Percentiles rank a stretch among this genome's conserved stretches.
These are phyloP conservation scores for Solidago caesia DNA, from an alignment of 129 eudicot genomes.

Conservation along the genomic window DNA sequence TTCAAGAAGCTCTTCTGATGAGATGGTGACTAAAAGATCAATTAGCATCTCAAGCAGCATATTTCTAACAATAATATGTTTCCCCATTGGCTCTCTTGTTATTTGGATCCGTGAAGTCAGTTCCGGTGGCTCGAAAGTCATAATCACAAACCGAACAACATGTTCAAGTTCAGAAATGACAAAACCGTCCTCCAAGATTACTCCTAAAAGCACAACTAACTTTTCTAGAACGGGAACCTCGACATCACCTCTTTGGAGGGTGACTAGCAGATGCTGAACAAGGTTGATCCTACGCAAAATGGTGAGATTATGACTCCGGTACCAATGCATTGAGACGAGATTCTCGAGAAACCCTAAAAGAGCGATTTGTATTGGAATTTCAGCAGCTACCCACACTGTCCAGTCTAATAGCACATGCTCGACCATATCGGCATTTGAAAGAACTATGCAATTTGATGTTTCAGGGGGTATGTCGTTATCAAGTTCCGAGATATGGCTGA, in stretches of 20 bases:
- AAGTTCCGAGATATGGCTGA: conserved; percentile 83
- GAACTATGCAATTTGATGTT: conserved; percentile 90
- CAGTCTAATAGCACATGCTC: conserved; percentile 96
- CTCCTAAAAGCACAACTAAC: conserved; percentile 84
- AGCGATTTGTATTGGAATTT: conserved; percentile 80
- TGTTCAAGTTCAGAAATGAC: conserved; percentile 85
- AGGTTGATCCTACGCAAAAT: conserved; percentile 89
- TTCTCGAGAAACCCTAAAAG: conserved; percentile 89
- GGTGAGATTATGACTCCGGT: conserved; percentile 89
- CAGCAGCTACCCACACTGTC: conserved; percentile 97
- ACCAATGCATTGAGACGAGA: conserved; percentile 99
- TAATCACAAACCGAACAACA: conserved; percentile 87
- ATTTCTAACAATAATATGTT: conserved; percentile 94
- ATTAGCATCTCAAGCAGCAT: conserved; percentile 98
- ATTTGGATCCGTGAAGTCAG: conserved; percentile 56
- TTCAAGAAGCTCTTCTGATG: conserved; percentile 78
- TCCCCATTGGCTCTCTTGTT: conserved; percentile 85
- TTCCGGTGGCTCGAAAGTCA: conserved; percentile 94
- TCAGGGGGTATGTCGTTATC: conserved; percentile 71
- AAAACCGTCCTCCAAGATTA: conserved; percentile 90
- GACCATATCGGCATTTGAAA: conserved; percentile 97
- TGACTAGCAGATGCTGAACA: conserved; percentile 88
- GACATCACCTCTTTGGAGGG: conserved; percentile 95
- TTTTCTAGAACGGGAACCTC: conserved; percentile 95
- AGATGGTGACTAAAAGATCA: conserved; percentile 82